phyloP scores from a whole-genome alignment of 192 early-diverging fungal species.

The Linnemannia exigua region DNA sequence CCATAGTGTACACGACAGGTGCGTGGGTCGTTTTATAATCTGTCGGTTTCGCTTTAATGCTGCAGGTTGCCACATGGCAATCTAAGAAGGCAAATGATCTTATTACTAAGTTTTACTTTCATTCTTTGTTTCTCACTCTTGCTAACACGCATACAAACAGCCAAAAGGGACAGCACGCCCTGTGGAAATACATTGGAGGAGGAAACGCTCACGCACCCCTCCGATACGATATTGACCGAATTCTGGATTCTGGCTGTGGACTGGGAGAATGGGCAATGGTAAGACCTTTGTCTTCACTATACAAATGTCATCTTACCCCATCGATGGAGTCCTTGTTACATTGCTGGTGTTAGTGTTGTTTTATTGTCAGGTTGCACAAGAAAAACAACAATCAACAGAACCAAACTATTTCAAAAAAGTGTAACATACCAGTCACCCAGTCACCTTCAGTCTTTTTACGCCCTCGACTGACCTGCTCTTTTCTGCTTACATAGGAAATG shows the following conservation, averaged over 20 bases:
- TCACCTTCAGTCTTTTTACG: neutral
- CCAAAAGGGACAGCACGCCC: conserved; percentile 56
- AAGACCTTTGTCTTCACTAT: neutral
- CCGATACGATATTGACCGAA: conserved; percentile 38
- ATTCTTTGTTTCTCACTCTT: neutral
- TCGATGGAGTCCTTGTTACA: neutral
- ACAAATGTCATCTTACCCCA: neutral
- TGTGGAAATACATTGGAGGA: conserved; percentile 57
- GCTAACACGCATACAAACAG: neutral
- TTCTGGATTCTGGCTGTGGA: conserved; percentile 54
- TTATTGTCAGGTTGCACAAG: neutral
- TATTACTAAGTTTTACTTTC: neutral
- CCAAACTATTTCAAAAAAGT: neutral
- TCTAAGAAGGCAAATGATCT: neutral
- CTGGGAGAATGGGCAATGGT: conserved; percentile 58
- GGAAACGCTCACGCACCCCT: conserved; percentile 53
- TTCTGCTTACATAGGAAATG: conserved; percentile 39
- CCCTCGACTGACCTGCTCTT: neutral
- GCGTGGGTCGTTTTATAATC: neutral
- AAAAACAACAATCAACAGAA: neutral
- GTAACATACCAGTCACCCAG: neutral
- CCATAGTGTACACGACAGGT: conserved; percentile 49
- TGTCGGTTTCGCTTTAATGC: neutral
- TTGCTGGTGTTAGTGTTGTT: neutral
- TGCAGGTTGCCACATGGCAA: neutral